Conservation (phyloP, 805 yeast genomes). For the Candida verbasci region DNA sequence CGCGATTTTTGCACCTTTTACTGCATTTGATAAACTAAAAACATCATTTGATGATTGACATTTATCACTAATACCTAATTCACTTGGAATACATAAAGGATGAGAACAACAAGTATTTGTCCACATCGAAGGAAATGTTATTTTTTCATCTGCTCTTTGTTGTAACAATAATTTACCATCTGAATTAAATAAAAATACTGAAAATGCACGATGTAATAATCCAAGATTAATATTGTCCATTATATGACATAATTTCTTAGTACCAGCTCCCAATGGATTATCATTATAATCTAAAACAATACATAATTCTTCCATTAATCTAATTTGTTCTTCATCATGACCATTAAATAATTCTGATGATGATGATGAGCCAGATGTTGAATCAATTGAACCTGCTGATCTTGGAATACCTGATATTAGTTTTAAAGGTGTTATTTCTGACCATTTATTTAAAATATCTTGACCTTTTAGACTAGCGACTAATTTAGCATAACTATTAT, state of each 20-base stretch:
- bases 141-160: slow-evolving; percentile 94
- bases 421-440: slow-evolving; percentile 63
- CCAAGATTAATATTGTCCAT: slow-evolving; percentile 86
- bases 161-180: slow-evolving; percentile 77
- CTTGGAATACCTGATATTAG: slow-evolving; percentile 56
- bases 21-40: slow-evolving; percentile 49
- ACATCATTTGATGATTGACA: slow-evolving; percentile 13
- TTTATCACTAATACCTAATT: slow-evolving; percentile 51
- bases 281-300: slow-evolving; percentile 89
- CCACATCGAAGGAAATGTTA: slow-evolving; percentile 97
- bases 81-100: slow-evolving; percentile 80
- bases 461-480: slow-evolving; percentile 48
- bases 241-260: slow-evolving; percentile 84
- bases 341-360: slow-evolving; percentile 64
- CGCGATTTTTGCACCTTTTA: slow-evolving; percentile 78
- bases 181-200: slow-evolving; percentile 86
- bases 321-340: slow-evolving; percentile 91
- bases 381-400: slow-evolving; percentile 34
- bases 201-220: slow-evolving; percentile 89
- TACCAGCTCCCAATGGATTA: slow-evolving; percentile 85
- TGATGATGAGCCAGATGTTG: slow-evolving; percentile 20
- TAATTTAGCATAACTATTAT: slow-evolving; percentile 21
- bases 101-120: slow-evolving; percentile 99
- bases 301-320: slow-evolving; percentile 94
- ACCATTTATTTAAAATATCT: slow-evolving; percentile 55